A percentile compares a stretch with the other conserved stretches of the same genome.
phyloP scores from a whole-genome alignment of 345 rosid genomes.

The Durio zibethinus region DNA sequence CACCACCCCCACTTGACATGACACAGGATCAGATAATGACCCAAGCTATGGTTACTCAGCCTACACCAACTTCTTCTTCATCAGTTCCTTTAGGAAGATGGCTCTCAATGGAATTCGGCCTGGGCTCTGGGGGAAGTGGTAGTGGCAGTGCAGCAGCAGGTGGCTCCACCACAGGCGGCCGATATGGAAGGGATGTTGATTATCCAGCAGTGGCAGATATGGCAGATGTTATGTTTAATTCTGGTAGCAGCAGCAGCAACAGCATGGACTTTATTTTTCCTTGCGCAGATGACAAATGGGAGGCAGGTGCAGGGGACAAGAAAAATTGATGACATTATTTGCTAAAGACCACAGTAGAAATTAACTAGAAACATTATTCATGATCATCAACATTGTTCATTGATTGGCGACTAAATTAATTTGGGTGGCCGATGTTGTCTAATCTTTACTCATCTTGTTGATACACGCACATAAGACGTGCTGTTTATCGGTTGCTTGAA shows the following conservation, averaged over 20 bases:
- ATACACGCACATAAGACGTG: no score
- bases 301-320: neutral
- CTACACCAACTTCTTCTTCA: slow-evolving; percentile 10
- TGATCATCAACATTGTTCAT: neutral
- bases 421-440: no score
- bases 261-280: slow-evolving; percentile 57
- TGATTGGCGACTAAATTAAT: neutral
- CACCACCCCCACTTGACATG: neutral
- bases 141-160: slow-evolving; percentile 23
- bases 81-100: slow-evolving; percentile 12
- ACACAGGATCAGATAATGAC: slow-evolving; percentile 1
- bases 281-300: slow-evolving; percentile 20
- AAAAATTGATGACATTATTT: neutral
- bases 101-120: slow-evolving; percentile 35
- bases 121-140: slow-evolving; percentile 12
- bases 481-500: neutral
- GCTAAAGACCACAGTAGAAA: neutral
- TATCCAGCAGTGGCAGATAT: slow-evolving; percentile 41
- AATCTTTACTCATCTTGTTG: neutral
- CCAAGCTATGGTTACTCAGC: neutral
- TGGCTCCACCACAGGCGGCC: slow-evolving; percentile 24
- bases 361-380: neutral
- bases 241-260: slow-evolving; percentile 52
- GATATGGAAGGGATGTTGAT: slow-evolving; percentile 29
- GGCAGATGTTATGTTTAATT: slow-evolving; percentile 62